phyloP scores from a whole-genome alignment of 495 filamentous ascomycete species.

The Daldinia childiae region DNA sequence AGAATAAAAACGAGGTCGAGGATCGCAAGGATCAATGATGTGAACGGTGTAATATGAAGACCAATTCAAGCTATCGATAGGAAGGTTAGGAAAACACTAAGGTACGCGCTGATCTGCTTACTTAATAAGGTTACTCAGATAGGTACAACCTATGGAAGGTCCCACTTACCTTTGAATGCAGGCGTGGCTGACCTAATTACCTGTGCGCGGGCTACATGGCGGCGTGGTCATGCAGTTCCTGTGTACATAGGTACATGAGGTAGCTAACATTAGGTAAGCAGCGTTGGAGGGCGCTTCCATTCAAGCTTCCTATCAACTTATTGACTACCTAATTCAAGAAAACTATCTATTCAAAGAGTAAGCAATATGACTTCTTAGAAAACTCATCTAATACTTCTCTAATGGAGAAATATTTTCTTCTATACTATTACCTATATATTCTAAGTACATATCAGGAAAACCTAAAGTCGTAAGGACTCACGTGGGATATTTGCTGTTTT shows the following conservation, averaged over 20 bases:
- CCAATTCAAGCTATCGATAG: constrained; percentile 31
- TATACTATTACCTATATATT: neutral
- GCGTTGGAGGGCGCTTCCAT: neutral
- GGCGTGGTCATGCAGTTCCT: neutral
- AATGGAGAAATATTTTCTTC: too few species aligned
- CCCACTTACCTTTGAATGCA: neutral
- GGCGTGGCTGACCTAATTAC: neutral
- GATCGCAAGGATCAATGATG: constrained; percentile 12
- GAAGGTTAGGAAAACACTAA: neutral
- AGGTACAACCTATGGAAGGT: neutral
- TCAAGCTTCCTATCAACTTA: neutral
- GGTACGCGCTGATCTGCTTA: neutral
- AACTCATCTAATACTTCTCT: too few species aligned
- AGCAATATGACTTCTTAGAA: too few species aligned
- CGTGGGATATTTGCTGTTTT: constrained; percentile 7
- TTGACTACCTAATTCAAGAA: neutral
- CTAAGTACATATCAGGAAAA: neutral
- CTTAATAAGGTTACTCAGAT: neutral
- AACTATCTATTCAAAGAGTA: too few species aligned
- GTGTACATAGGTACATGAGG: too few species aligned
- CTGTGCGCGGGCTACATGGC: too few species aligned
- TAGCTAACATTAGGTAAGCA: too few species aligned
- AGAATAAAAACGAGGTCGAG: constrained; percentile 15
- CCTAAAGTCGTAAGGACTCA: neutral
- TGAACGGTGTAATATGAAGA: constrained; percentile 14